Base-by-base conservation (phyloP, 2,329 filamentous ascomycete species). In the Fusarium pseudocircinatum region DNA sequence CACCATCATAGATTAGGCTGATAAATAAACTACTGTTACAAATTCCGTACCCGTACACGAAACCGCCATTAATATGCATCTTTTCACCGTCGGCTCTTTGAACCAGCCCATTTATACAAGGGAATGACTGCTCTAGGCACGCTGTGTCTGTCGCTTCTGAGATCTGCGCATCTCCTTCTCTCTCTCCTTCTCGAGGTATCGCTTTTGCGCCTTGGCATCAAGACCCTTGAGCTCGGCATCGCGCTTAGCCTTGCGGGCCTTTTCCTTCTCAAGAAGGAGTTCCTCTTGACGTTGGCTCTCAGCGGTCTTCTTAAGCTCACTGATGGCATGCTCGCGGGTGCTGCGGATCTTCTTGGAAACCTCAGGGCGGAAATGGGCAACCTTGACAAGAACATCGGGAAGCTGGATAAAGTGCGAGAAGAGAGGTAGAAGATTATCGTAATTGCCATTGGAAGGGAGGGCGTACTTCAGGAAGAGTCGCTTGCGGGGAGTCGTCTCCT, bases 301-400 rank as follows among this genome's bases (percentile, higher is more conserved):
- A 60, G 92, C 90, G 1, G 89, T 85, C 84, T 93, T 95, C 82
- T 93, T 91, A 79, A 99, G 91, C 85, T 93, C 93, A 79, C 89
- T 89, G 78, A 93, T 89, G 78, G 94, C 92, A 63, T 94, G 92
- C 47, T 98, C 96, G 73, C 96, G 94, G 39, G 91, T 92, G 70
- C 86, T 86, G 78, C 91, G 91, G 75, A 99, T 88, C 87, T 97
- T 97, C 82, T 94, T 94, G 81, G 92, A 85, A 39, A 97, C 95
- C 86, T 98, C 94, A 42, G 94, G 90, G 18, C 96, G 94, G 91
- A 98, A 98, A 83, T 94, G 95, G 16, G 90, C 95, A 32, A 84
- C 84, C 63, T 90, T 85, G 63, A 92, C 94, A 54, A 99, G 92
- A 75, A 89, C 86, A 81, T 99, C 96, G 44, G 94, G 89, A n/a